Percentiles rank a stretch among this genome's conserved stretches.
Conservation (phyloP, 2,329 filamentous ascomycete species). For the Talaromyces sp. region DNA sequence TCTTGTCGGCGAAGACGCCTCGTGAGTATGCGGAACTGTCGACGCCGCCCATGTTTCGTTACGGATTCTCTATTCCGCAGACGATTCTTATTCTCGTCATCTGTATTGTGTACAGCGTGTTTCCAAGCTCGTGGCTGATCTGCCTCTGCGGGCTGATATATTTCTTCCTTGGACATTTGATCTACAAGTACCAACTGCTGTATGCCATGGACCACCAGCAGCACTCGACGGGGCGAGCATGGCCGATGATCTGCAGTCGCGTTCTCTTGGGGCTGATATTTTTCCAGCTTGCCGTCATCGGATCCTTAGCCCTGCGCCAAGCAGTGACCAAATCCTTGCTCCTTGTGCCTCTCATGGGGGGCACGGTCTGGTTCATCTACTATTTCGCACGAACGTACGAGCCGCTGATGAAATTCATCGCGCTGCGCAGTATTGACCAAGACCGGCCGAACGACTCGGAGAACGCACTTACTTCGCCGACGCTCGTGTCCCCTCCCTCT, state of each 20-base stretch:
- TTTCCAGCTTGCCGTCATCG: constrained; percentile 88
- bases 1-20: constrained; percentile 77
- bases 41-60: constrained; percentile 82
- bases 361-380: constrained; percentile 85
- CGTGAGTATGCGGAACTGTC: constrained; percentile 80
- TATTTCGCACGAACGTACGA: constrained; percentile 77
- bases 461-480: constrained; percentile 32
- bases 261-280: constrained; percentile 80
- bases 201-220: constrained; percentile 97
- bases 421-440: constrained; percentile 74
- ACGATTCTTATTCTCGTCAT: constrained; percentile 91
- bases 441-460: constrained; percentile 48
- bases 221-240: constrained; percentile 87
- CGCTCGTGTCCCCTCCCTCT: constrained; percentile 36
- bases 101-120: constrained; percentile 88
- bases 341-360: constrained; percentile 69
- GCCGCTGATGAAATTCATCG: constrained; percentile 87
- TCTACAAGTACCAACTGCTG: constrained; percentile 94
- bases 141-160: constrained; percentile 71
- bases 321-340: constrained; percentile 70
- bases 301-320: constrained; percentile 69
- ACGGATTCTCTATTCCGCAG: constrained; percentile 92
- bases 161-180: constrained; percentile 66
- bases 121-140: constrained; percentile 74
- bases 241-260: constrained; percentile 94